A percentile compares a stretch with the other conserved stretches of the same genome.
Evolutionary conservation across 768 basidiomycete species (phyloP).

Genomic region (Suillus spraguei): DNA sequence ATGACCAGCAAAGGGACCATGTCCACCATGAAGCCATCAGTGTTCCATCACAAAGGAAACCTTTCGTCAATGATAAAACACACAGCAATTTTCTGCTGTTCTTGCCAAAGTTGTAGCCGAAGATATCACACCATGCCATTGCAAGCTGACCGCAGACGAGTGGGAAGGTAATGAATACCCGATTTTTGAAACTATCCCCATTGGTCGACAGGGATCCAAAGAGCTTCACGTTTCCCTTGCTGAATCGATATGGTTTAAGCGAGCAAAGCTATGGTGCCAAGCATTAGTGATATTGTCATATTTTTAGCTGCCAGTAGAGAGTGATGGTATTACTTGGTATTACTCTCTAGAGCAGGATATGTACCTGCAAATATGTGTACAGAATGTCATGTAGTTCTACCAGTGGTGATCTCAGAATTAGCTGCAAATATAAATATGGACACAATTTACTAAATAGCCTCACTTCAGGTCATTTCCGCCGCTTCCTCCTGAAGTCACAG

Average conservation of each 20-base stretch:
- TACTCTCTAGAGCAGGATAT: too few relatives aligned
- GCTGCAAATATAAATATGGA: background rate
- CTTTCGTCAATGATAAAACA: constrained; percentile 14
- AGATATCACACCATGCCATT: constrained; percentile 14
- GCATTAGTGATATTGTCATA: constrained; percentile 6
- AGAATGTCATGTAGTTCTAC: too few relatives aligned
- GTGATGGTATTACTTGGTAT: too few relatives aligned
- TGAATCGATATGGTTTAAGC: constrained; percentile 14
- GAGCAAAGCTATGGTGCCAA: constrained; percentile 20
- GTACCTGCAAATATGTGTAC: too few relatives aligned
- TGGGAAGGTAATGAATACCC: constrained; percentile 21
- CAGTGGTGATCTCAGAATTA: constrained; percentile 19
- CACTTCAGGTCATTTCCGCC: background rate
- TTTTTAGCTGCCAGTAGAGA: background rate
- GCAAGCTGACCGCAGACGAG: constrained; percentile 18
- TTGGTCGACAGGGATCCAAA: constrained; percentile 9
- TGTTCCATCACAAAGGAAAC: constrained; percentile 10
- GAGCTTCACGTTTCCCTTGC: constrained; percentile 12
- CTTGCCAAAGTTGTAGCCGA: background rate
- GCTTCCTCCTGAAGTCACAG: background rate
- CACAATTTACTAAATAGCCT: background rate
- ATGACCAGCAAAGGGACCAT: constrained; percentile 7
- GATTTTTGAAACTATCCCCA: constrained; percentile 11
- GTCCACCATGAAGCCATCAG: constrained; percentile 5
- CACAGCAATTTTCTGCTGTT: constrained; percentile 7